phyloP scores from a whole-genome alignment of 345 rosid genomes.

The Ceriops zippeliana region DNA sequence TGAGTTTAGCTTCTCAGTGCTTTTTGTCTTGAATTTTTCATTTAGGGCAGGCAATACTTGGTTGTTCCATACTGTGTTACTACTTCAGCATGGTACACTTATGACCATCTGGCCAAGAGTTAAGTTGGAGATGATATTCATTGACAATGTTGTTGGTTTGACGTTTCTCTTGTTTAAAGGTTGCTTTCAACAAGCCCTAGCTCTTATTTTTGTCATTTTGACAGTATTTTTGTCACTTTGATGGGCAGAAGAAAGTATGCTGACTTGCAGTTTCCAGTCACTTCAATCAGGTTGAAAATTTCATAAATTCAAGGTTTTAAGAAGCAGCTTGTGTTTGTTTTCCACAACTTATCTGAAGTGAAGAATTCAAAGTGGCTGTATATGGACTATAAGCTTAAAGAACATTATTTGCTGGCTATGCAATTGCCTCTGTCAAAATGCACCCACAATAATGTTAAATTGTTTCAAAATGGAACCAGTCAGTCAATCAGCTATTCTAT shows the following conservation, averaged over 20 bases:
- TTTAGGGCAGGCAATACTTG: conserved; percentile 33
- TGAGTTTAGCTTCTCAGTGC: conserved; percentile 31
- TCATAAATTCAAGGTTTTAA: conserved; percentile 45
- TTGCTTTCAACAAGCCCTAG: conserved; percentile 64
- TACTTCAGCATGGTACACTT: conserved; percentile 58
- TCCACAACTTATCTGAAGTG: conserved; percentile 52
- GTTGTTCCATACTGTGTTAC: conserved; percentile 41
- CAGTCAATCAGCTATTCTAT: conserved; percentile 23
- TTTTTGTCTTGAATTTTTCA: conserved; percentile 33
- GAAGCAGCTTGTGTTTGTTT: conserved; percentile 64
- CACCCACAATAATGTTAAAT: conserved; percentile 53
- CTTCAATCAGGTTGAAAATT: conserved; percentile 69
- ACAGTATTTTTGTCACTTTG: conserved; percentile 40
- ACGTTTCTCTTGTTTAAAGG: conserved; percentile 76
- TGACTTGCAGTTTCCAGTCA: conserved; percentile 55
- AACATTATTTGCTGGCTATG: conserved; percentile 47
- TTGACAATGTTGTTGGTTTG: conserved; percentile 67
- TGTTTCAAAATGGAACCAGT: conserved; percentile 48
- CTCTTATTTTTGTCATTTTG: conserved; percentile 54
- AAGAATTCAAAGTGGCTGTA: conserved; percentile 56
- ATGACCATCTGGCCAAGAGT: conserved; percentile 61
- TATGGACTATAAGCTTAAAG: conserved; percentile 51
- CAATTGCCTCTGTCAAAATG: conserved; percentile 65
- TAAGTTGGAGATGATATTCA: conserved; percentile 81
- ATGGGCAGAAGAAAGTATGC: conserved; percentile 42